Evolutionary conservation across 345 rosid species (phyloP).

Genomic region (Aquilaria sinensis): DNA sequence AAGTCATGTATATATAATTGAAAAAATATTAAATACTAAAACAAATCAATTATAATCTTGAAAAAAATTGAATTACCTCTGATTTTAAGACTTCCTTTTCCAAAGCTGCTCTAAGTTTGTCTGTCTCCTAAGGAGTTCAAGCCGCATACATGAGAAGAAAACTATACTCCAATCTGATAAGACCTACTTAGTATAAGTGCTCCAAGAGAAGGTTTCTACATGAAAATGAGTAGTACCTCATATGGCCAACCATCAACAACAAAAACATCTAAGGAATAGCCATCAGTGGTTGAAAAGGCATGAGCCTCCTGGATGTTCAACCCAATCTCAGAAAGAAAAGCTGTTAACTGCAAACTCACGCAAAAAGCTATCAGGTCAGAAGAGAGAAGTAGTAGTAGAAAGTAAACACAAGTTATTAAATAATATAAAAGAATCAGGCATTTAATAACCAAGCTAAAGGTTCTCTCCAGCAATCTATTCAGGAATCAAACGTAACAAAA

Average conservation of each 20-base stretch:
- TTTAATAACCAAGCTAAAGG: background rate
- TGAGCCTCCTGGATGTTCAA: conserved; percentile 99
- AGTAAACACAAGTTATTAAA: too few relatives aligned
- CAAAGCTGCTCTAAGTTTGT: conserved; percentile 60
- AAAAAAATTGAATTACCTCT: conserved; percentile 47
- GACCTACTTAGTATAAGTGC: too few relatives aligned
- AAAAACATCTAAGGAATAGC: conserved; percentile 94
- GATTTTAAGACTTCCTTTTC: conserved; percentile 64
- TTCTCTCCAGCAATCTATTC: background rate
- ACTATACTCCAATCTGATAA: too few relatives aligned
- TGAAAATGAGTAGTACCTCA: conserved; percentile 50
- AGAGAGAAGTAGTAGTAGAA: background rate
- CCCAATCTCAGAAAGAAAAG: conserved; percentile 85
- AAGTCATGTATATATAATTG: background rate
- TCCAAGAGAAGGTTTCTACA: background rate
- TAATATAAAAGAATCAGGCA: too few relatives aligned
- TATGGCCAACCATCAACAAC: conserved; percentile 99
- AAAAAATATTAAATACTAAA: background rate
- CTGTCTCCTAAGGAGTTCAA: conserved; percentile 58
- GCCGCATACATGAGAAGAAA: conserved; percentile 22
- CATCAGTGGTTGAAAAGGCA: conserved; percentile 88
- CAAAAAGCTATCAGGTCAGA: background rate
- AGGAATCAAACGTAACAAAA: background rate
- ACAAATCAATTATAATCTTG: too few relatives aligned
- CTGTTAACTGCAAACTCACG: conserved; percentile 59